phyloP scores from a whole-genome alignment of 768 basidiomycete species.

The Lyophyllum atratum region DNA sequence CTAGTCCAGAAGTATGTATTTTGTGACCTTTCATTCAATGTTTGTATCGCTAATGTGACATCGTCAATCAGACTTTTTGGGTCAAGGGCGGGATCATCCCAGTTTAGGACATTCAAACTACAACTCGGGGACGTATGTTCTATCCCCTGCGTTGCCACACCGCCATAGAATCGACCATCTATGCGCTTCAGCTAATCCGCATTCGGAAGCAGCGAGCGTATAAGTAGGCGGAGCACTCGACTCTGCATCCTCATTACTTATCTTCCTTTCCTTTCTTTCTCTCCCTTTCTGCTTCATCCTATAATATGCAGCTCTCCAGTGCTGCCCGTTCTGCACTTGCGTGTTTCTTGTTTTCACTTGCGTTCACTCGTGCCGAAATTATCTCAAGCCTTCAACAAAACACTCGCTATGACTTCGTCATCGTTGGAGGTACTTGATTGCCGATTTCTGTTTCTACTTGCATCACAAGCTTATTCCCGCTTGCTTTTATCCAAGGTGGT shows the following conservation, averaged over 20 bases:
- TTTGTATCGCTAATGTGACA: not conserved
- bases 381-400: slow-evolving; percentile 2
- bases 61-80: not conserved
- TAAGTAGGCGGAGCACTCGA: not conserved
- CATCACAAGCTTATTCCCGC: not conserved
- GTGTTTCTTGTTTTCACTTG: not conserved
- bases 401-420: slow-evolving; percentile 22
- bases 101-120: not conserved
- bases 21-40: not conserved
- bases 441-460: not conserved
- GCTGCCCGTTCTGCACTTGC: not conserved
- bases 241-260: not conserved
- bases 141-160: not conserved
- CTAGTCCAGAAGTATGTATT: no score
- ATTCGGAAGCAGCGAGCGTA: not conserved
- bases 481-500: slow-evolving; percentile 6
- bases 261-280: not conserved
- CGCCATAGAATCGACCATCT: not conserved
- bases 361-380: slow-evolving; percentile 2
- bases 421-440: slow-evolving; percentile 20
- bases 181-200: not conserved
- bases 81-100: not conserved
- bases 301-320: slow-evolving; percentile 1
- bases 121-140: not conserved
- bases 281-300: not conserved